A percentile compares a stretch with the other conserved stretches of the same genome.
Conservation (phyloP, 1,139 yeast species). For the Suhomyces atakaporum region DNA sequence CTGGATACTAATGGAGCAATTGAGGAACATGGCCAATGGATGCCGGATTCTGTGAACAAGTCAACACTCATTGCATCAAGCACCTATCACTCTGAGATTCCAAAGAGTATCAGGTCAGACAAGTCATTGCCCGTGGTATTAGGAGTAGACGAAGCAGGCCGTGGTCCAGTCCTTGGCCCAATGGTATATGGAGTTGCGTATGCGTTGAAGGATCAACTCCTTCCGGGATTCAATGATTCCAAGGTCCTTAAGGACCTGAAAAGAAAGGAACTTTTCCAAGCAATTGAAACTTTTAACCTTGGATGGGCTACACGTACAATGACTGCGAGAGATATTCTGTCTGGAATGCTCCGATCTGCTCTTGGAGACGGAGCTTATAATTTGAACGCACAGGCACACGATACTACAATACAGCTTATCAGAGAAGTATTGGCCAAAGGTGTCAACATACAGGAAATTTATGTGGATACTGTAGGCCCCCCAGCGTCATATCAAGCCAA, state of each 20-base stretch:
- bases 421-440: conserved; percentile 58
- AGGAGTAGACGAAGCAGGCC: conserved; percentile 97
- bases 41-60: conserved; percentile 34
- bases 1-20: too few relatives aligned
- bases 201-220: conserved; percentile 56
- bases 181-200: conserved; percentile 95
- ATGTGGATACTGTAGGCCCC: conserved; percentile 96
- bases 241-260: conserved; percentile 77
- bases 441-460: conserved; percentile 67
- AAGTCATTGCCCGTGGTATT: conserved; percentile 45
- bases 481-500: conserved; percentile 82
- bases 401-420: conserved; percentile 81
- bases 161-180: conserved; percentile 96
- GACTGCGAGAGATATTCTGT: conserved; percentile 84
- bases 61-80: conserved; percentile 23
- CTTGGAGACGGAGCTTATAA: conserved; percentile 64
- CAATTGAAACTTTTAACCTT: conserved; percentile 60
- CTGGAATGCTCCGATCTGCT: conserved; percentile 76
- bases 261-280: conserved; percentile 61
- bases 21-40: conserved; percentile 22
- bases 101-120: conserved; percentile 21
- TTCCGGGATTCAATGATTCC: conserved; percentile 89
- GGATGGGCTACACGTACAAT: conserved; percentile 90
- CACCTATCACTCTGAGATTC: conserved; percentile 39
- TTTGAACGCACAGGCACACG: conserved; percentile 94